Conservation (phyloP, 306 rosid species). For the Dryas drummondii region DNA sequence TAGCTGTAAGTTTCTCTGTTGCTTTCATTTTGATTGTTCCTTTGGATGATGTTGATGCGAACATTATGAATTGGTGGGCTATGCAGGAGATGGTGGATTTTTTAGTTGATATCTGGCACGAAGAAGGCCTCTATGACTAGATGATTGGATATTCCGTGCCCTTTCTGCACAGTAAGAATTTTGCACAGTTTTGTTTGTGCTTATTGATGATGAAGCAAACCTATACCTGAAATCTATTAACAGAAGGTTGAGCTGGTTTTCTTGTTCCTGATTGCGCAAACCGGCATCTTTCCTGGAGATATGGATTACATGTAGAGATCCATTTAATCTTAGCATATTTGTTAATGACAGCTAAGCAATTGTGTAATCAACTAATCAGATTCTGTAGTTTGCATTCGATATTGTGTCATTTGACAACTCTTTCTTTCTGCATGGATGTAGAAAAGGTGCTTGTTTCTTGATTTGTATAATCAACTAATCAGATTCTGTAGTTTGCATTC, state of each 20-base stretch:
- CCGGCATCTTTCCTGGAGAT: constrained; percentile 8
- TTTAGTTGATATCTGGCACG: constrained; percentile 64
- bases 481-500: too few relatives aligned
- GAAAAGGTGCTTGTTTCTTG: too few relatives aligned
- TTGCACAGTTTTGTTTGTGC: constrained; percentile 38
- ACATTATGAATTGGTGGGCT: constrained; percentile 19
- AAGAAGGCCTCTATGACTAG: constrained; percentile 68
- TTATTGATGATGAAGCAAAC: constrained; percentile 30
- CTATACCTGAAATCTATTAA: constrained; percentile 18
- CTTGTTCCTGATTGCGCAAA: constrained; percentile 23
- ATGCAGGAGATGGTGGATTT: constrained; percentile 75
- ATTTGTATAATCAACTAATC: too few relatives aligned
- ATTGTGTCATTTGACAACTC: too few relatives aligned
- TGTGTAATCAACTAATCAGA: constrained; percentile 10
- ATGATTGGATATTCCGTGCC: constrained; percentile 12
- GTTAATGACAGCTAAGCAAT: constrained; percentile 11
- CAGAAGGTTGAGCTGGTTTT: constrained; percentile 26
- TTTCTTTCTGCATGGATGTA: too few relatives aligned
- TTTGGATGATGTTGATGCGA: background rate
- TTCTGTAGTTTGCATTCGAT: background rate
- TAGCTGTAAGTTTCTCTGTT: constrained; percentile 37
- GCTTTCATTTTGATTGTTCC: constrained; percentile 8
- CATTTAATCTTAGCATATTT: background rate
- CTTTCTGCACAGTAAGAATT: constrained; percentile 27
- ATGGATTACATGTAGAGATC: constrained; percentile 23